Evolutionary conservation across 2,329 filamentous ascomycete genomes (phyloP), one percentile per base, ranked within the genome.

Genomic region (Ascochyta clinopodiicola): DNA sequence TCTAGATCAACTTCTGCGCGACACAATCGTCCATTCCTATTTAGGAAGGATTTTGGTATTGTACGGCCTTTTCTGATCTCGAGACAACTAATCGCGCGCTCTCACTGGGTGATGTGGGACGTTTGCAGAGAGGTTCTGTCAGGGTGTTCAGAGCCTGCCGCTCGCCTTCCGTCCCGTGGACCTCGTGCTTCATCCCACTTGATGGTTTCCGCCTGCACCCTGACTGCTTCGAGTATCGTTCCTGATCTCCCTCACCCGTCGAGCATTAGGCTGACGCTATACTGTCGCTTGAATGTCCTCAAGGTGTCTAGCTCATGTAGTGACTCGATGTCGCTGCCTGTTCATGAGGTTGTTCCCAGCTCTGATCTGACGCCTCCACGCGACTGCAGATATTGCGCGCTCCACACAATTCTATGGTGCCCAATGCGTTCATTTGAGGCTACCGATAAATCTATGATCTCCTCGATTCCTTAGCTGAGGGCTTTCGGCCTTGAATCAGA

Each of bases 1-100:
- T 59, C 56, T 63, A 71, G 70, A 72, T 72, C 70, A 72, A 69
- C 63, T 64, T 57, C 60, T 50, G 59, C 54, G 51, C 57, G 60
- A 51, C 58, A 53, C 44, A 57, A 44, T 57, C 59, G 60, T 65
- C 69, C 66, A 65, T 63, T 61, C 69, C 66, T 61, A 52, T 59
- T 67, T 66, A 67, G 69, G 69, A 69, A 71, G 64, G 67, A 64
- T 66, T 66, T 55, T 60, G 51, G 38, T 62, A 57, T 56, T 59
- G 36, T 57, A 57, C 53, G 55, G 58, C 51, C 58, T 62, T 58
- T 62, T 61, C 65, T 67, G 65, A 68, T 70, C 64, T 61, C 35
- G 47, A 51, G 55, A 57, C 56, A 25, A 57, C 48, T 40, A 51
- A 55, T 47, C 55, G 47, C 55, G 63, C 60, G 50, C 56, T 61